Evolutionary conservation across 148 eudicot species (phyloP).

Genomic region (Cornus suecica): DNA sequence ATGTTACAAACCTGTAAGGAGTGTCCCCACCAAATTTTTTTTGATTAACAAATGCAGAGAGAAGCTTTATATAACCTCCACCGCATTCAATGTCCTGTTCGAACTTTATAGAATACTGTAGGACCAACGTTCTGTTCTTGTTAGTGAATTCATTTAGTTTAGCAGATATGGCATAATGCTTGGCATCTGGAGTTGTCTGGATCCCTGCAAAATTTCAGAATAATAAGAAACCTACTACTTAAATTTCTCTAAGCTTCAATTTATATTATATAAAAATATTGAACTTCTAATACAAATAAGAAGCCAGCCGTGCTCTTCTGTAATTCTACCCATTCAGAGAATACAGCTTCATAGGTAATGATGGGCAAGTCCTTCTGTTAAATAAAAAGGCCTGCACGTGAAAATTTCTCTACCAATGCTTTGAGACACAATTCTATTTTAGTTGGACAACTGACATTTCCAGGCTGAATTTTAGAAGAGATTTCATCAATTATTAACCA

Average conservation of each 20-base stretch:
- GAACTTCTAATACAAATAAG: not conserved
- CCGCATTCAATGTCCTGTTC: slow-evolving; percentile 92
- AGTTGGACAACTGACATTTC: not conserved
- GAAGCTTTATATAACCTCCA: slow-evolving; percentile 78
- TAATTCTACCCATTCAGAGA: not conserved
- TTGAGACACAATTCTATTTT: not conserved
- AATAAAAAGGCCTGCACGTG: not conserved
- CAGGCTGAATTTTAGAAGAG: not conserved
- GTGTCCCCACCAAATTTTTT: slow-evolving; percentile 92
- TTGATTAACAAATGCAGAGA: slow-evolving; percentile 76
- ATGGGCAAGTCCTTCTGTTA: not conserved
- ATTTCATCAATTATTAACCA: not conserved
- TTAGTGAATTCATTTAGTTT: slow-evolving; percentile 73
- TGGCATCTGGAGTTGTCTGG: slow-evolving; percentile 74
- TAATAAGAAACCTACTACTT: not conserved
- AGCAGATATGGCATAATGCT: slow-evolving; percentile 77
- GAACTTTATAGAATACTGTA: slow-evolving; percentile 67
- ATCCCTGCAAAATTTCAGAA: slow-evolving; percentile 44
- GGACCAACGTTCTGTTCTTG: slow-evolving; percentile 72
- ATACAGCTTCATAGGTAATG: not conserved
- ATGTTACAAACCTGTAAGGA: slow-evolving; percentile 61
- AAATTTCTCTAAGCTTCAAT: not conserved
- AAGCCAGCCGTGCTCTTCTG: not conserved
- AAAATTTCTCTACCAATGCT: not conserved
- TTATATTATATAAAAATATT: not conserved